phyloP scores from a whole-genome alignment of 148 eudicot species.

The Rhododendron simsii region DNA sequence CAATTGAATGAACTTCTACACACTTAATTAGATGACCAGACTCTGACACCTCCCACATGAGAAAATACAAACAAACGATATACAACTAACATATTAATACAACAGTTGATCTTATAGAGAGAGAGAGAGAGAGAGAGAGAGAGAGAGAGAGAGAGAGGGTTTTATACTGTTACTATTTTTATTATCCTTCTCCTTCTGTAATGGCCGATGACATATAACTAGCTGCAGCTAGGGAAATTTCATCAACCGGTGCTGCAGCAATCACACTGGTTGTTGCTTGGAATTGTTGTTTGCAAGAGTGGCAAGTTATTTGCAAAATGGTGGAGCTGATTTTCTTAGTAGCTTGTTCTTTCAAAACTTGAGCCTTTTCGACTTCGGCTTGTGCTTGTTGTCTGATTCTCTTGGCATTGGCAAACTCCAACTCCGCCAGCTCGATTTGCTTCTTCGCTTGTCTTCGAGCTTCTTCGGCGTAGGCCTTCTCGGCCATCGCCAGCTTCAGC shows the following conservation, averaged over 20 bases:
- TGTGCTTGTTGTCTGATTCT: slow-evolving; percentile 30
- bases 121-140: neutral
- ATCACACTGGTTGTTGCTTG: slow-evolving; percentile 3
- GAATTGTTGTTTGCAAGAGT: slow-evolving; percentile 32
- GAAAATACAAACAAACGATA: neutral
- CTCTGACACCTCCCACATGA: slow-evolving; percentile 3
- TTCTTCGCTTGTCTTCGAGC: slow-evolving; percentile 23
- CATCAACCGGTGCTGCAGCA: neutral
- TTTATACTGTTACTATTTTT: neutral
- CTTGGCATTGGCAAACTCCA: slow-evolving; percentile 31
- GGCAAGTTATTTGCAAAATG: slow-evolving; percentile 26
- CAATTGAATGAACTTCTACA: neutral
- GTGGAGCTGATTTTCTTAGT: slow-evolving; percentile 23
- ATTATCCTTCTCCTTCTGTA: slow-evolving; percentile 17
- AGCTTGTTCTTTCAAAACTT: slow-evolving; percentile 26
- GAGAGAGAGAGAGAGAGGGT: neutral
- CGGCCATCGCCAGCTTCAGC: slow-evolving; percentile 42
- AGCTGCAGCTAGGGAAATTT: slow-evolving; percentile 16
- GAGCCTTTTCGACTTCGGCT: slow-evolving; percentile 27
- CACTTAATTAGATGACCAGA: slow-evolving; percentile 3
- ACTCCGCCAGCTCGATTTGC: slow-evolving; percentile 31
- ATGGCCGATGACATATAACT: slow-evolving; percentile 26
- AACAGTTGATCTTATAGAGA: neutral
- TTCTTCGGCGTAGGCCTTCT: slow-evolving; percentile 32
- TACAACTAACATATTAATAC: neutral